phyloP scores from a whole-genome alignment of 2,329 filamentous ascomycete genomes.

The Arachnomyces sp. region DNA sequence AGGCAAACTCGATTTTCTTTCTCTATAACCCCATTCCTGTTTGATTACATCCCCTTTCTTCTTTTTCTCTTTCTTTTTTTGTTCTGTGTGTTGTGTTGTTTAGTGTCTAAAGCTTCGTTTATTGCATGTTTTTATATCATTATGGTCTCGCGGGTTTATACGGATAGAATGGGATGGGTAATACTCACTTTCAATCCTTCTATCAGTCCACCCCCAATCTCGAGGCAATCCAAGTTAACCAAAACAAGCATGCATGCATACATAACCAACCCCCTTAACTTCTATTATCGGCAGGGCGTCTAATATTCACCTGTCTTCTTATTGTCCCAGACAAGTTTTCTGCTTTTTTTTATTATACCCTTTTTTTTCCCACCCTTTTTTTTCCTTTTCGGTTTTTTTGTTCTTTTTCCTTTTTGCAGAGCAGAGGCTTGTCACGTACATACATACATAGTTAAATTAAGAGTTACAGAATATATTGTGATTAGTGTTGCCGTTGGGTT shows the following conservation, averaged over 20 bases:
- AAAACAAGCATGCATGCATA: too few species aligned
- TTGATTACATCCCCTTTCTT: not conserved
- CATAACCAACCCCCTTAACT: too few species aligned
- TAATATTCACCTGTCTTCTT: too few species aligned
- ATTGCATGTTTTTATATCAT: too few species aligned
- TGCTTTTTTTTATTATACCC: slow-evolving; percentile 10
- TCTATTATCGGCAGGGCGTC: too few species aligned
- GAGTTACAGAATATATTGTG: not conserved
- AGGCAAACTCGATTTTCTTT: not conserved
- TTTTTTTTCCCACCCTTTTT: slow-evolving; percentile 4
- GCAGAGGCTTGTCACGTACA: not conserved
- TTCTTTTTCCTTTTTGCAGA: slow-evolving; percentile 2
- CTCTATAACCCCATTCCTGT: slow-evolving; percentile 2
- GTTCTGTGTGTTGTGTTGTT: too few species aligned
- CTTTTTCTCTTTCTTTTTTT: slow-evolving; percentile 3
- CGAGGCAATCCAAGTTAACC: too few species aligned
- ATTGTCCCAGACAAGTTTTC: not conserved
- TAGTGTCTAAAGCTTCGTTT: too few species aligned
- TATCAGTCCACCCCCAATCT: too few species aligned
- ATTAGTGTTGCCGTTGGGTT: too few species aligned
- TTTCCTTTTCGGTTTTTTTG: slow-evolving; percentile 1
- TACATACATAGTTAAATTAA: too few species aligned
- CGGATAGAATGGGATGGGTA: not conserved
- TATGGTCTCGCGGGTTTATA: too few species aligned
- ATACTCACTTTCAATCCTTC: not conserved